phyloP scores from a whole-genome alignment of 2,329 filamentous ascomycete genomes.

The Arthroderma sp. region DNA sequence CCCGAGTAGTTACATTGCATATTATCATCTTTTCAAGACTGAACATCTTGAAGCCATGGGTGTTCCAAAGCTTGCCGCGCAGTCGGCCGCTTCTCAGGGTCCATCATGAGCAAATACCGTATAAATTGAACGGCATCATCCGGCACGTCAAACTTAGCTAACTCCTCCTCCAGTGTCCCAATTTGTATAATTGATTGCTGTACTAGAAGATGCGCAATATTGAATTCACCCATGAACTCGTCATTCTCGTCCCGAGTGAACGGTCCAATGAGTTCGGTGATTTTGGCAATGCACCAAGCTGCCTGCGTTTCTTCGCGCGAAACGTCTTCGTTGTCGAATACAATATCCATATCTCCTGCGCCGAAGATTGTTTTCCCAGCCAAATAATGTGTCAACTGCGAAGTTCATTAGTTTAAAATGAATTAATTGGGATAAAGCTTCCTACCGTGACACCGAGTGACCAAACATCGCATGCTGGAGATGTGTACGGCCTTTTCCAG shows the following conservation, averaged over 20 bases:
- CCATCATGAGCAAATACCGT: conserved; percentile 3
- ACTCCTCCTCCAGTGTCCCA: conserved; percentile 6
- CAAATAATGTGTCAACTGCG: not conserved
- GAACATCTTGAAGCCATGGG: conserved; percentile 6
- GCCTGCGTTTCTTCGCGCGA: not conserved
- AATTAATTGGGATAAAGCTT: too few species aligned
- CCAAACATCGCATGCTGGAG: conserved; percentile 8
- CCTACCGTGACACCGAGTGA: conserved; percentile 10
- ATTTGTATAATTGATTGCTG: conserved; percentile 5
- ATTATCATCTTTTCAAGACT: not conserved
- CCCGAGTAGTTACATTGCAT: too few species aligned
- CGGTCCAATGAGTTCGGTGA: not conserved
- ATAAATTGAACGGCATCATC: conserved; percentile 6
- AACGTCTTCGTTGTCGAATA: not conserved
- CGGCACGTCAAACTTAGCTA: conserved; percentile 1
- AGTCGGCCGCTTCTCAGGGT: conserved; percentile 7
- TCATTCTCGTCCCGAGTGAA: not conserved
- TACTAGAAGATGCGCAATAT: not conserved
- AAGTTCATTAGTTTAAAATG: too few species aligned
- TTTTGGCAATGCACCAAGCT: not conserved
- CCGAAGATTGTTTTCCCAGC: not conserved
- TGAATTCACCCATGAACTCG: not conserved
- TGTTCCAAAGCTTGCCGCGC: conserved; percentile 7
- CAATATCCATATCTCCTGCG: not conserved
- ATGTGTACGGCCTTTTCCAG: conserved; percentile 7